A percentile compares a stretch with the other conserved stretches of the same genome.
Conservation (phyloP, 2,329 filamentous ascomycete genomes). For the Truncatella angustata region DNA sequence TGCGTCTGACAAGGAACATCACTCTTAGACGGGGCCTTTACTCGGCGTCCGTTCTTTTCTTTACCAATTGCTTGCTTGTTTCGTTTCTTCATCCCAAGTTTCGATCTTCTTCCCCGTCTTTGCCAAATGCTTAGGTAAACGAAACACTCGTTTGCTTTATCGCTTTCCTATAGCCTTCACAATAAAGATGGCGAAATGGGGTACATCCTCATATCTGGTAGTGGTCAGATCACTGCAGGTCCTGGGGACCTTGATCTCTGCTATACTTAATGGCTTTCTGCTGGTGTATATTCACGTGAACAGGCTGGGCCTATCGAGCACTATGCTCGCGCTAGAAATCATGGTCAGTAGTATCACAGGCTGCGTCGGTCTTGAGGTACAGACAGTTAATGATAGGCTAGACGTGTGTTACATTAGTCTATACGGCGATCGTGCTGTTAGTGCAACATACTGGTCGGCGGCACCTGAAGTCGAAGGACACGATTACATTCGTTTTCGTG, state of each 20-base stretch:
- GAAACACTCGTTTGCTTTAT: background rate
- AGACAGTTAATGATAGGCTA: constrained; percentile 13
- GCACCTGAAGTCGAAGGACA: constrained; percentile 17
- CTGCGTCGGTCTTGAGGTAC: background rate
- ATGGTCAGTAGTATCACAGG: constrained; percentile 27
- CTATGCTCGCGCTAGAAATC: constrained; percentile 31
- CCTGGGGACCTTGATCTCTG: constrained; percentile 25
- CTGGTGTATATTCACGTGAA: constrained; percentile 27
- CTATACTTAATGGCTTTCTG: constrained; percentile 33
- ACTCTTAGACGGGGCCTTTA: background rate
- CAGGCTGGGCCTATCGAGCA: constrained; percentile 22
- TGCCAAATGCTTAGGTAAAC: constrained; percentile 6
- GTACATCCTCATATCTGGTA: constrained; percentile 32
- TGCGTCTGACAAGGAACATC: background rate
- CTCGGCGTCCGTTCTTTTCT: background rate
- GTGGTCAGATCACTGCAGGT: constrained; percentile 31
- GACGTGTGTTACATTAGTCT: constrained; percentile 28
- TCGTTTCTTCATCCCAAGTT: background rate
- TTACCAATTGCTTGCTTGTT: background rate
- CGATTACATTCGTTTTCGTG: constrained; percentile 26
- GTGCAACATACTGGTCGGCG: constrained; percentile 28
- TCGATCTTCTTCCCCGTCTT: background rate
- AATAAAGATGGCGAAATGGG: constrained; percentile 21
- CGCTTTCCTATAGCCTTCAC: background rate
- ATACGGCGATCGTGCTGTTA: constrained; percentile 29